phyloP scores from a whole-genome alignment of 1,284 basidiomycete genomes.

The Wallemia mellicola region DNA sequence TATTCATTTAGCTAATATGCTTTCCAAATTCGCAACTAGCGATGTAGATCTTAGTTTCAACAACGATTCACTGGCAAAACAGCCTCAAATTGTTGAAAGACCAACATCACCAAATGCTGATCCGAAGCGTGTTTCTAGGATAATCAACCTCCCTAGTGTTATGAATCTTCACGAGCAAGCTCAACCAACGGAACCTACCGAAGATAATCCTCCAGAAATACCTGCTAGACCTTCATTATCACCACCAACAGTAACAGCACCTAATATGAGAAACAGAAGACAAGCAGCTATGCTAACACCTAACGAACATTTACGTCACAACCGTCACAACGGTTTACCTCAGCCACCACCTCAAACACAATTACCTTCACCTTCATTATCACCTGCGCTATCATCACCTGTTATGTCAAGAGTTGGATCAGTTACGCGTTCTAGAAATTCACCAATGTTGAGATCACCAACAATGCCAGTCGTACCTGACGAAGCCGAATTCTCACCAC shows the following conservation, averaged over 20 bases:
- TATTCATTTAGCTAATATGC: neutral
- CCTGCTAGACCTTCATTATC: neutral
- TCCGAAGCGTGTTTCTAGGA: neutral
- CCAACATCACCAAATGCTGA: neutral
- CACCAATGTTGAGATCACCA: neutral
- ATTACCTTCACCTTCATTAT: neutral
- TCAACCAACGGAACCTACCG: neutral
- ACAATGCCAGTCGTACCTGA: neutral
- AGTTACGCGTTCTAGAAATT: neutral
- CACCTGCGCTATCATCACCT: neutral
- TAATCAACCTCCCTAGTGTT: neutral
- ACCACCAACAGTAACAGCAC: neutral
- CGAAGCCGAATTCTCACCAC: neutral
- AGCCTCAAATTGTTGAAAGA: neutral
- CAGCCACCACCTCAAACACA: neutral
- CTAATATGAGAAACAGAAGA: neutral
- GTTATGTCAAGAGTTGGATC: neutral
- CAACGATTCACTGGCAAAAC: neutral
- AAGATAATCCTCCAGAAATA: neutral
- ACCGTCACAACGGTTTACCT: too few relatives aligned
- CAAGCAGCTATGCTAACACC: neutral
- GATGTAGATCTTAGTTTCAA: neutral
- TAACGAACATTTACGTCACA: neutral
- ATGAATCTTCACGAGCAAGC: neutral
- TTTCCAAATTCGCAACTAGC: neutral